Evolutionary conservation across 2,329 filamentous ascomycete genomes (phyloP).

Genomic region (Apiospora hydei): DNA sequence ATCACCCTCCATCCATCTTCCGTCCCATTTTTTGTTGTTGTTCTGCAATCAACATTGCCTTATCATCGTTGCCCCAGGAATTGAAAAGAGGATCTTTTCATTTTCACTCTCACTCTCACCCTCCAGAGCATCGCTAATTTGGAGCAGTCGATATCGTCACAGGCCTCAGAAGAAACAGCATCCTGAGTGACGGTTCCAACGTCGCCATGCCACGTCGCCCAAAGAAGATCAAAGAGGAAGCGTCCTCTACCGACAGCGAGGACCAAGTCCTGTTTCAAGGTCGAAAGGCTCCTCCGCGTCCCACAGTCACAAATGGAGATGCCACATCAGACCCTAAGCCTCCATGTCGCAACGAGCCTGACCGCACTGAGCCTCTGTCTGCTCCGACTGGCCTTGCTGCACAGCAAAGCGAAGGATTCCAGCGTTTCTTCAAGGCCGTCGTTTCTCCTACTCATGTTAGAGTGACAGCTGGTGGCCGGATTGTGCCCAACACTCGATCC

Average conservation of each 20-base stretch:
- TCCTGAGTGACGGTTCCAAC: conserved; percentile 27
- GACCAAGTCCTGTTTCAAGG: conserved; percentile 48
- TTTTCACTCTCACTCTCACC: conserved; percentile 23
- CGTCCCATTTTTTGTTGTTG: not conserved
- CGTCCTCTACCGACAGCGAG: conserved; percentile 44
- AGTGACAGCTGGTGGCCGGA: conserved; percentile 71
- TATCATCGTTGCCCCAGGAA: not conserved
- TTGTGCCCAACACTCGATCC: conserved; percentile 69
- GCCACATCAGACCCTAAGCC: conserved; percentile 50
- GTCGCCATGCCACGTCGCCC: conserved; percentile 33
- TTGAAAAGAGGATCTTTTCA: not conserved
- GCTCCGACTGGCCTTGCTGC: conserved; percentile 60
- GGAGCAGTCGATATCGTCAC: conserved; percentile 41
- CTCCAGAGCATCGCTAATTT: not conserved
- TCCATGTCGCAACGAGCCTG: conserved; percentile 52
- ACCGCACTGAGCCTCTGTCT: conserved; percentile 57
- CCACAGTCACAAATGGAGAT: conserved; percentile 9
- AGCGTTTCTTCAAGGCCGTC: conserved; percentile 73
- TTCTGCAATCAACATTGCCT: not conserved
- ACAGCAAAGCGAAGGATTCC: conserved; percentile 70
- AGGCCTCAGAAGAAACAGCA: not conserved
- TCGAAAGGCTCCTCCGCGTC: conserved; percentile 40
- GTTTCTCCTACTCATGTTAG: conserved; percentile 71
- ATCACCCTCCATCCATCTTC: not conserved
- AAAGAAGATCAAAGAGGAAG: conserved; percentile 44